Percentiles rank a stretch among this genome's conserved stretches.
phyloP scores from a whole-genome alignment of 2,329 filamentous ascomycete genomes.

The Verticillium nubilum region DNA sequence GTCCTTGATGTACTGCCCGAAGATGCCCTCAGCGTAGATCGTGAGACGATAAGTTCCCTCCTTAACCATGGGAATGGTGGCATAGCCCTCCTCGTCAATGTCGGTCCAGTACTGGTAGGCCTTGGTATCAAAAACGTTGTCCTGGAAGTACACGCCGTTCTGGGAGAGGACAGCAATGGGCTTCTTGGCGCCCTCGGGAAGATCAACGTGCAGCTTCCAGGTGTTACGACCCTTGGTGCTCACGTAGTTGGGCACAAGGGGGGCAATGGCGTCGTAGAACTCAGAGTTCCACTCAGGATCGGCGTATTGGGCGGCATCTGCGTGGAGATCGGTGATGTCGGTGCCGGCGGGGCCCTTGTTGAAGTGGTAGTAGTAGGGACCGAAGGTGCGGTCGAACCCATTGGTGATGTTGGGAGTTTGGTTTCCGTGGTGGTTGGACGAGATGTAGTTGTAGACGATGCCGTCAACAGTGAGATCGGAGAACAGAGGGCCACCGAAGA shows the following conservation, averaged over 20 bases:
- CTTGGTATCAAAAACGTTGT: conserved; percentile 42
- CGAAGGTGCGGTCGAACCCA: conserved; percentile 58
- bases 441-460: conserved; percentile 56
- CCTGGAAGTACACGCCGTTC: conserved; percentile 49
- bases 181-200: conserved; percentile 45
- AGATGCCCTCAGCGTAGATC: conserved; percentile 56
- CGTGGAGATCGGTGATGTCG: conserved; percentile 39
- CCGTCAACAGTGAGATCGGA: conserved; percentile 56
- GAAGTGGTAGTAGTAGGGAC: conserved; percentile 56
- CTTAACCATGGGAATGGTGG: conserved; percentile 44
- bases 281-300: conserved; percentile 48
- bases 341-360: conserved; percentile 45
- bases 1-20: conserved; percentile 54
- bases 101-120: conserved; percentile 54
- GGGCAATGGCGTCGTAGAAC: conserved; percentile 60
- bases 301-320: conserved; percentile 48
- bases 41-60: conserved; percentile 57
- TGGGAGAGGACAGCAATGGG: conserved; percentile 46
- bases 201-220: conserved; percentile 41
- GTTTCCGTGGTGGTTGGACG: conserved; percentile 55
- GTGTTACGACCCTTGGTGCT: conserved; percentile 44
- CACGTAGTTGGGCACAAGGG: conserved; percentile 54
- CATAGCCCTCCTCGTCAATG: conserved; percentile 35
- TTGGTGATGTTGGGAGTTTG: conserved; percentile 55
- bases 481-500: conserved; percentile 52